Base-by-base conservation (phyloP, 1,139 yeast species). In the Saccharomyces hybrid region DNA sequence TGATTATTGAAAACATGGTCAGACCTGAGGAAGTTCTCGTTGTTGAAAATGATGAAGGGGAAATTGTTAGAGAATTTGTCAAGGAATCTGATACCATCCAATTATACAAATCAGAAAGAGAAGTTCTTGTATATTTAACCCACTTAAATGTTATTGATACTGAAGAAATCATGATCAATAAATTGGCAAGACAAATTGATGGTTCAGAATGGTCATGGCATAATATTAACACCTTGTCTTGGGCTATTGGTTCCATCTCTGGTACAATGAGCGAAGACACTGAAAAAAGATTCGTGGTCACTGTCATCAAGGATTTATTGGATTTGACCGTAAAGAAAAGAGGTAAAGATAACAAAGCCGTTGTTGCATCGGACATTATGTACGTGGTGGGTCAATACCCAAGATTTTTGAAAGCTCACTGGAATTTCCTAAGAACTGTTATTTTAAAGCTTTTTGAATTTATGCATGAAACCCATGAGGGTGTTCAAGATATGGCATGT, bases 401-500 rank as follows among this genome's bases (percentile, higher is more conserved):
- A 55, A 79, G 99, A 68, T 95, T 95, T 68, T 78, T 93, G 70
- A 91, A 90, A 66, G 98, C 99, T 8, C 99, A 93, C 72, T 93
- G 99, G 99, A 88, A 88, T 72, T 95, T 93, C 67, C 77, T 95
- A 69, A 91, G 91, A 72, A 93, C 99, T 0, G 99, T 93, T 50
- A 93, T 93, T 59, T 86, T 89, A 74, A 93, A 93, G 72, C 79
- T 93, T 65, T 93, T 93, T 73, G 99, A 95, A 73, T 93, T 93
- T 67, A 93, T 93, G 99, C 99, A 93, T 74, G 99, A 93, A 77
- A 90, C 97, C 28, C 99, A 93, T 71, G 99, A 91, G 73, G 99
- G 98, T 74, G 99, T 93, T 59, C 99, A 93, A 75, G 99, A 93
- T 73, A 93, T 93, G 99, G 99, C 99, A 8, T 93, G 99, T 77